Conservation (phyloP, 192 early-diverging fungal species). For the Coemansia sp. region DNA sequence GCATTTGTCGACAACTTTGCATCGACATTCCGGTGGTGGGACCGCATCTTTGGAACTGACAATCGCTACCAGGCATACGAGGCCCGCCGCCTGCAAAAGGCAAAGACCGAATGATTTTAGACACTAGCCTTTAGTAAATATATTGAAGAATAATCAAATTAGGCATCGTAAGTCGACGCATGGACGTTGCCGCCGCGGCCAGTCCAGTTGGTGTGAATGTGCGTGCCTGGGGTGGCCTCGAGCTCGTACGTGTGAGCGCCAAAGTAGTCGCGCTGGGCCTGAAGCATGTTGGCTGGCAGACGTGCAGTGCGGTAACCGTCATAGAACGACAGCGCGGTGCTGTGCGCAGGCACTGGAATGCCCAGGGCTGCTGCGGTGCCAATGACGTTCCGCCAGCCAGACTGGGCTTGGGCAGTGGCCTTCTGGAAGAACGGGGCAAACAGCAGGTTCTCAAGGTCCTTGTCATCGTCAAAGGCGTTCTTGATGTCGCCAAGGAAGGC, state of each 20-base stretch:
- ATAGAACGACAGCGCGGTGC: conserved; percentile 93
- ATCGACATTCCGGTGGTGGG: conserved; percentile 87
- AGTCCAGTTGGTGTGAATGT: conserved; percentile 98
- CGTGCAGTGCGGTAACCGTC: conserved; percentile 92
- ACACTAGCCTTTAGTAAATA: background rate
- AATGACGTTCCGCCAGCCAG: conserved; percentile 86
- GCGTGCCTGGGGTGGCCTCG: conserved; percentile 68
- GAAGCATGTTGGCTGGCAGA: conserved; percentile 93
- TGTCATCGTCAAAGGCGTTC: conserved; percentile 87
- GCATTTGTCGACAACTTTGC: conserved; percentile 65
- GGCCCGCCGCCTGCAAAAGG: conserved; percentile 29
- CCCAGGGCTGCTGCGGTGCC: conserved; percentile 77
- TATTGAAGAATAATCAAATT: conserved; percentile 15
- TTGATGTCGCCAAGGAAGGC: conserved; percentile 98
- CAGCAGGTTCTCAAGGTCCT: conserved; percentile 84
- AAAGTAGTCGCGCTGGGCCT: conserved; percentile 99
- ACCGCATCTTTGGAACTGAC: conserved; percentile 83
- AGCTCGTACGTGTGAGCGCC: conserved; percentile 96
- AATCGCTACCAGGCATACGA: conserved; percentile 64
- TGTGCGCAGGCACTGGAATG: conserved; percentile 86
- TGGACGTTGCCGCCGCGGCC: conserved; percentile 84
- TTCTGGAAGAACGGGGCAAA: conserved; percentile 97
- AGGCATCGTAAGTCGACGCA: conserved; percentile 70
- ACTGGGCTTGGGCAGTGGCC: conserved; percentile 79
- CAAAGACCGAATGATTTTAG: conserved; percentile 20